A percentile compares a stretch with the other conserved stretches of the same genome.
phyloP scores from a whole-genome alignment of 352 stramenopile species.

The Globisporangium parvum region DNA sequence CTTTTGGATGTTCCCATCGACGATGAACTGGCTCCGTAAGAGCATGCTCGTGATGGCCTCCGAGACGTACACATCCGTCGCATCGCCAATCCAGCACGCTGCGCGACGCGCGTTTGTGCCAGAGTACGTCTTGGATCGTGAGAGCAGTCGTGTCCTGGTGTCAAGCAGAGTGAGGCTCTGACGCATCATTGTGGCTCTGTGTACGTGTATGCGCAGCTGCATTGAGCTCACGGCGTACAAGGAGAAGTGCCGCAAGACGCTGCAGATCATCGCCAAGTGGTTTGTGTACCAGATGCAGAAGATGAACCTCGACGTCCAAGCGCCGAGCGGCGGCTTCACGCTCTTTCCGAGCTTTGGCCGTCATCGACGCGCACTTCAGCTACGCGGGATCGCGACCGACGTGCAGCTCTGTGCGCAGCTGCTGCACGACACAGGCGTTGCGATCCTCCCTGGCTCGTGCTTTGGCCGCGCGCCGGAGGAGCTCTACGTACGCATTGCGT shows the following conservation, averaged over 20 bases:
- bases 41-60: conserved; percentile 88
- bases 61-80: conserved; percentile 85
- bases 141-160: background rate
- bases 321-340: conserved; percentile 77
- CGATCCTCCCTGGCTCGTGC: conserved; percentile 76
- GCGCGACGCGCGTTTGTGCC: conserved; percentile 71
- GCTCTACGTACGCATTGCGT: conserved; percentile 76
- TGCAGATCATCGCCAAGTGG: conserved; percentile 80
- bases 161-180: background rate
- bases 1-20: conserved; percentile 81
- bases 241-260: conserved; percentile 71
- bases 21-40: conserved; percentile 73
- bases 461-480: conserved; percentile 76
- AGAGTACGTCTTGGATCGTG: conserved; percentile 31
- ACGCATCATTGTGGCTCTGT: background rate
- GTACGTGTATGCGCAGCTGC: conserved; percentile 31
- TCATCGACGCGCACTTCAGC: conserved; percentile 55
- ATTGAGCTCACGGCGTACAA: conserved; percentile 77
- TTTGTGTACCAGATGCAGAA: conserved; percentile 81
- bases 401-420: conserved; percentile 69
- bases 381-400: conserved; percentile 64
- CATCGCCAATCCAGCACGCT: conserved; percentile 81
- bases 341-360: conserved; percentile 77
- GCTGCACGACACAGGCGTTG: conserved; percentile 80
- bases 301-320: conserved; percentile 75